A percentile compares a stretch with the other conserved stretches of the same genome.
phyloP scores from a whole-genome alignment of 176 grass and related monocot genomes.

The Musa beccarii region DNA sequence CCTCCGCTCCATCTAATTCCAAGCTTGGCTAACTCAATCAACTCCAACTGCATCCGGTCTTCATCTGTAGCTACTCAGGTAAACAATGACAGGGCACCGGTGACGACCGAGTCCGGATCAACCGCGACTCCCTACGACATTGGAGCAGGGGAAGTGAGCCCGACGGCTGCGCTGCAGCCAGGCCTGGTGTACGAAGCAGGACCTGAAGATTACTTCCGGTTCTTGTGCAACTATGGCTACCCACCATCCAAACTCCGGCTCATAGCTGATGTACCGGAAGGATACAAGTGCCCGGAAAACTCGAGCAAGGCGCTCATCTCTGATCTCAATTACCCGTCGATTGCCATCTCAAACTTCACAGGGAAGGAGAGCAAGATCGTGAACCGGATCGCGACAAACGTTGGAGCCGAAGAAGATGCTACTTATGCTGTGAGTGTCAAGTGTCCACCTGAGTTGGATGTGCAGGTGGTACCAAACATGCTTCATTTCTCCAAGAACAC shows the following conservation, averaged over 20 bases:
- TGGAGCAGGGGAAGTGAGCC: slow-evolving; percentile 71
- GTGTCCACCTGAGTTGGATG: slow-evolving; percentile 38
- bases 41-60: background rate
- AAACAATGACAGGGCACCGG: slow-evolving; percentile 38
- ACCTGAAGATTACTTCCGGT: slow-evolving; percentile 46
- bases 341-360: slow-evolving; percentile 40
- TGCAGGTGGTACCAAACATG: slow-evolving; percentile 58
- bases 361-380: slow-evolving; percentile 17
- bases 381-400: slow-evolving; percentile 46
- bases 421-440: slow-evolving; percentile 36
- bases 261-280: slow-evolving; percentile 28
- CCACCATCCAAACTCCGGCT: slow-evolving; percentile 37
- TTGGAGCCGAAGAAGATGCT: slow-evolving; percentile 36
- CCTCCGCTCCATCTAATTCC: background rate
- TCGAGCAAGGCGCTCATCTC: slow-evolving; percentile 67
- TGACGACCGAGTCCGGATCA: slow-evolving; percentile 39
- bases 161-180: slow-evolving; percentile 44
- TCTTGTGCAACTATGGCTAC: slow-evolving; percentile 91
- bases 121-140: slow-evolving; percentile 53
- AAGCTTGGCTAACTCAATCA: background rate
- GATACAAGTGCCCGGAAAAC: slow-evolving; percentile 50
- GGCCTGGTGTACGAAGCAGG: slow-evolving; percentile 65
- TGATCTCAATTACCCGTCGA: slow-evolving; percentile 81
- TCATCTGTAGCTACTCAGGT: slow-evolving; percentile 36
- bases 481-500: slow-evolving; percentile 44